Base-by-base conservation (phyloP, 1,284 basidiomycete species). In the Phenoliferia sp. region DNA sequence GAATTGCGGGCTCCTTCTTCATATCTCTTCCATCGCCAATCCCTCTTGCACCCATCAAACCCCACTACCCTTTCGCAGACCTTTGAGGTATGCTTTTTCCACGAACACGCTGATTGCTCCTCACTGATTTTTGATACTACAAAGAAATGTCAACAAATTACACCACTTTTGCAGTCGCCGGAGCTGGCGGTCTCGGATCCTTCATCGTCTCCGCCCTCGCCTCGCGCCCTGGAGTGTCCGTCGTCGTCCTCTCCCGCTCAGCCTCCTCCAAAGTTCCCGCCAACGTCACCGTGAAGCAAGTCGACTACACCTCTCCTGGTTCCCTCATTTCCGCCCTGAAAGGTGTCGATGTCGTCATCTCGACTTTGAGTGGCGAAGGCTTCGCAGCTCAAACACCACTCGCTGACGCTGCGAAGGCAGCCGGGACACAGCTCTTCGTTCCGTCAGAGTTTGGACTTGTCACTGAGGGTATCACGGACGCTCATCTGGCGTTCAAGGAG, bases 361-460 rank as follows among this genome's bases (percentile, higher is more conserved):
- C 71, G 22, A 63, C 75, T 3, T 39, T 76, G 32, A 57, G 50
- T 39, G 68, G 32, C 62, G 68, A 48, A 59, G 72, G 48, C 34
- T 50, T 58, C 1, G 50, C 60, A n/a, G 33, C 56, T 1, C 78
- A 79, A 60, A 67, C 61, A 16, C 19, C 56, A 3, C 56, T 79
- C 33, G 76, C 76, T 12, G 63, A 71, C 6, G 56, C 76, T 0
- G 76, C 78, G 4, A 76, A 74, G 61, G 64, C 61, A 28, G 77
- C 77, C 1, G 76, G 75, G 15, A 76, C 76, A 33, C 69, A 74
- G 65, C 65, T 78, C 2, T 79, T 79, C 60, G 75, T 75, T 3
- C 78, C 77, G 19, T 67, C 61, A 56, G 73, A 76, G 59, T 75
- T 71, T 32, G 72, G 73, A n/a, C 63, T 64, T 33, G 48, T 73